phyloP scores from a whole-genome alignment of 805 yeast genomes.

The Pichia phayaonensis region DNA sequence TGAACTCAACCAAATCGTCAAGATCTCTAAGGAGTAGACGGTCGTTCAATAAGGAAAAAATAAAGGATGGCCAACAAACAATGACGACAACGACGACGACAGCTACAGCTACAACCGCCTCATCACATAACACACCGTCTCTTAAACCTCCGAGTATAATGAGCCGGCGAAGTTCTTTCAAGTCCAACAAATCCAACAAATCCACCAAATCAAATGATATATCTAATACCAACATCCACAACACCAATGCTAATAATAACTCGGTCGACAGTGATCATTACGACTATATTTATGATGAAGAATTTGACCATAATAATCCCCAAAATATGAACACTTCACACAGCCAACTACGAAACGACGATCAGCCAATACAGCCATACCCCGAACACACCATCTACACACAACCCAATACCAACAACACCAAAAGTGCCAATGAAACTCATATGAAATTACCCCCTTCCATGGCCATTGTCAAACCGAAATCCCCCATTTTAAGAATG shows the following conservation, averaged over 20 bases:
- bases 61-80: conserved; percentile 11
- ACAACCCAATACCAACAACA: background rate
- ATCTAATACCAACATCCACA: no score
- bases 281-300: conserved; percentile 18
- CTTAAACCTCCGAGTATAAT: background rate
- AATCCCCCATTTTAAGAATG: conserved; percentile 27
- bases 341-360: background rate
- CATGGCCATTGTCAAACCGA: conserved; percentile 28
- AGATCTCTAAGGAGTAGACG: conserved; percentile 25
- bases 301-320: background rate
- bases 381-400: background rate
- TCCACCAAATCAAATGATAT: background rate
- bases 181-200: background rate
- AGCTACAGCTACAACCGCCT: background rate
- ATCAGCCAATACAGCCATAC: conserved; percentile 7
- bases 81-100: background rate
- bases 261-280: conserved; percentile 3
- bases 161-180: conserved; percentile 9
- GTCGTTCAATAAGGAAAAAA: conserved; percentile 17
- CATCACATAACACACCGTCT: background rate
- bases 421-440: conserved; percentile 4
- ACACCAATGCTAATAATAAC: background rate
- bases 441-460: conserved; percentile 26
- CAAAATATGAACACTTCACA: background rate
- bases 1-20: conserved; percentile 24